A percentile compares a stretch with the other conserved stretches of the same genome.
Evolutionary conservation across 345 rosid genomes (phyloP).

Genomic region (Barbarea vulgaris): DNA sequence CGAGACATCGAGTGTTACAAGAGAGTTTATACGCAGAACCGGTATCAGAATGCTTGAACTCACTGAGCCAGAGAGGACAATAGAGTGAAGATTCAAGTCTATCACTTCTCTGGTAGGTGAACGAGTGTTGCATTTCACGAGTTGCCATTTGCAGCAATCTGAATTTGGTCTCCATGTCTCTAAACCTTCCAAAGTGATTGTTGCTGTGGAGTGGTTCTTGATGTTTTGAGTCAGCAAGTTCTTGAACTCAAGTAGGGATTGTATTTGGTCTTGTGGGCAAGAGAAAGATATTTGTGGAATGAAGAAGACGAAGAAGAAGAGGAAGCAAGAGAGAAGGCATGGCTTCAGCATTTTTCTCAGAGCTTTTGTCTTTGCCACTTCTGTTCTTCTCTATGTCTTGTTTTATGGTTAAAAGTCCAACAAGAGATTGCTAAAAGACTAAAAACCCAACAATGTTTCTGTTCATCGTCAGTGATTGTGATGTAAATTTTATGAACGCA

Average conservation of each 20-base stretch:
- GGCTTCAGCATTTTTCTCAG: slow-evolving; percentile 17
- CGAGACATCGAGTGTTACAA: not conserved
- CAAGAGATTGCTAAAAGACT: too few species aligned
- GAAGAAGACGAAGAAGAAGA: slow-evolving; percentile 11
- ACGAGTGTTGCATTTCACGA: not conserved
- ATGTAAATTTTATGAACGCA: too few species aligned
- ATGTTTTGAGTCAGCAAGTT: not conserved
- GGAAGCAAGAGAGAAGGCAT: slow-evolving; percentile 13
- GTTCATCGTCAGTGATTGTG: too few species aligned
- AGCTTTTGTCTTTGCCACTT: slow-evolving; percentile 4
- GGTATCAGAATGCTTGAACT: slow-evolving; percentile 28
- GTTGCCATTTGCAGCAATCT: too few species aligned
- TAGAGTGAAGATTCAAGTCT: not conserved
- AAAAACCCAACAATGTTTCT: too few species aligned
- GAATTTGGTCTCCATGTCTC: too few species aligned
- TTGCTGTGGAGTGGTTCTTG: too few species aligned
- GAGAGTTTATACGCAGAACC: slow-evolving; percentile 23
- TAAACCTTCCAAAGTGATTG: too few species aligned
- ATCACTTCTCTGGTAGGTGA: slow-evolving; percentile 1
- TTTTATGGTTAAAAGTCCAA: too few species aligned
- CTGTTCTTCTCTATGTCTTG: not conserved
- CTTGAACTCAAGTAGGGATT: slow-evolving; percentile 31
- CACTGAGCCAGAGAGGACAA: slow-evolving; percentile 10
- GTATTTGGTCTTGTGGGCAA: slow-evolving; percentile 29
- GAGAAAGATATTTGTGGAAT: slow-evolving; percentile 21